Base-by-base conservation (phyloP, 2,329 filamentous ascomycete species). In the Aspergillus sclerotialis region DNA sequence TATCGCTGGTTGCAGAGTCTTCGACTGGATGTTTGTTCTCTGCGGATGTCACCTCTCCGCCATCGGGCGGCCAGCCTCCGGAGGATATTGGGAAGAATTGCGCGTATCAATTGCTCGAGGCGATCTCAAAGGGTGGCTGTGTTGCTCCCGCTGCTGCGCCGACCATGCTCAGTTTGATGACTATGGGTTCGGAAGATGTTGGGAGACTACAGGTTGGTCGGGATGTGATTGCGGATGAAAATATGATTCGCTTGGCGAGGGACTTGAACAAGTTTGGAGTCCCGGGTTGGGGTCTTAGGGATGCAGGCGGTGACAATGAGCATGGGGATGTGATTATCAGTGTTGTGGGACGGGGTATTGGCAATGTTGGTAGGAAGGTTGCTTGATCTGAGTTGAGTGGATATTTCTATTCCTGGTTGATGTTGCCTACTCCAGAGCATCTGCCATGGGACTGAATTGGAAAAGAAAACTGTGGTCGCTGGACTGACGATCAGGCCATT, bases 111-210 rank as follows among this genome's bases (percentile, higher is more conserved):
- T 67, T 98, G 32, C 68, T 98, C 9, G 89, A 96, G 62, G 75
- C 79, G 14, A 82, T 96, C 41, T 76, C 76, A 33, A 76, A 81
- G 48, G 90, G 89, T 8, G 92, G 92, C 1, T 94, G 87, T 56
- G 84, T 85, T 3, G 82, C 80, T 34, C 72, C 70, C 10, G 73
- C 82, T 3, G 84, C 86, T 2, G 80, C 81, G 4, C 70, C 77
- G 3, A 90, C 82, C 0, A 73, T 94, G 44, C 62, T 98, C 34
- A 84, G 81, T 12, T 69, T 98, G 43, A 98, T 98, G 92, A 87
- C 89, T 21, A 96, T 98, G 92, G 92, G 92, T 0, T 86, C 84
- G 1, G 92, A 96, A 58, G 92, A 98, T 60, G 88, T 98, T 10
- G 92, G 92, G 4, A 76, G 92, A 39, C 61, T 98, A 46, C 77